These are phyloP conservation scores for Penicillium sp. DNA, from an alignment of 2,329 filamentous ascomycete species.

Conservation along the genomic window DNA sequence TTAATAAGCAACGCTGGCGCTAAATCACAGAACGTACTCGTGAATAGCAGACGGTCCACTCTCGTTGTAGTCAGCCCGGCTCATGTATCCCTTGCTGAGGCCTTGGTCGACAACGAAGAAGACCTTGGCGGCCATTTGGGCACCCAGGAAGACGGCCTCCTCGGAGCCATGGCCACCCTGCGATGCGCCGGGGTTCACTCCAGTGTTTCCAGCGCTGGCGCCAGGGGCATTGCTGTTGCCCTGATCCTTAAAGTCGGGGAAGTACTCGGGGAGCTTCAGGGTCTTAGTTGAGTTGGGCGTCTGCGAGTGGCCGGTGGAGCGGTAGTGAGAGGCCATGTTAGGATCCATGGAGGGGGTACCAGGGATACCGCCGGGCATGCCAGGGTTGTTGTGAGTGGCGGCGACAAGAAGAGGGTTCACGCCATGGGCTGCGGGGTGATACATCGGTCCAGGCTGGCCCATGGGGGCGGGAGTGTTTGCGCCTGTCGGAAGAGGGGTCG, in stretches of 20 bases:
- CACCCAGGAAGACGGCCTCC: conserved; percentile 82
- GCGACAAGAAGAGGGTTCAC: conserved; percentile 92
- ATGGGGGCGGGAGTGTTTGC: conserved; percentile 72
- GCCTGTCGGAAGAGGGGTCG: conserved; percentile 86
- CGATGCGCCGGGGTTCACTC: conserved; percentile 25
- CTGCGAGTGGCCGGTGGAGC: conserved; percentile 66
- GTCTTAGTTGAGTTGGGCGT: conserved; percentile 84
- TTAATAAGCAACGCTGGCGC: background rate
- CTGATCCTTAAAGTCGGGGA: conserved; percentile 86
- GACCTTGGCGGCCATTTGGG: conserved; percentile 80
- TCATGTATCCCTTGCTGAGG: conserved; percentile 68
- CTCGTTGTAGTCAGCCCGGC: conserved; percentile 68
- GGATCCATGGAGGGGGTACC: conserved; percentile 42
- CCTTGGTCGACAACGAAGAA: conserved; percentile 70
- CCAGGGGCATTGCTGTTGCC: conserved; percentile 40
- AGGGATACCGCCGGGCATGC: conserved; percentile 34
- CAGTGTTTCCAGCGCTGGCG: conserved; percentile 38
- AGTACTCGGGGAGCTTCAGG: conserved; percentile 77
- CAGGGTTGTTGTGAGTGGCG: conserved; percentile 63
- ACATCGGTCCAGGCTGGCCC: conserved; percentile 51
- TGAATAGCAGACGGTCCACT: conserved; percentile 66
- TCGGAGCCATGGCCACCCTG: conserved; percentile 59
- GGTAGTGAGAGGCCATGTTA: conserved; percentile 46
- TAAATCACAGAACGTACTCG: conserved; percentile 49
- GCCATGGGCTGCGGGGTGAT: conserved; percentile 59